Evolutionary conservation across 129 eudicot species (phyloP), one percentile per base, ranked within the genome.

Genomic region (Logfia minima): DNA sequence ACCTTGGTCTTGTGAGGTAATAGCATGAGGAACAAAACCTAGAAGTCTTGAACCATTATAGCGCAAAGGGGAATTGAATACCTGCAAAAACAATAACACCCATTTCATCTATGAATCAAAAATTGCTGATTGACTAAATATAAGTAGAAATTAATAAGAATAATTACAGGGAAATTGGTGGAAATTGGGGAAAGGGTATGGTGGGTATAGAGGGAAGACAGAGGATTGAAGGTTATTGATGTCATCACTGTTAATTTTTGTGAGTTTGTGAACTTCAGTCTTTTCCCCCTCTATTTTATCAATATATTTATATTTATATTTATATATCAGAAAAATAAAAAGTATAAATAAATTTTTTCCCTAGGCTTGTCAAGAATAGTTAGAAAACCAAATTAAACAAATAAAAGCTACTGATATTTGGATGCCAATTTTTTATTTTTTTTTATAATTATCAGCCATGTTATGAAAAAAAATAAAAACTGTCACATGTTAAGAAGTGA

Each of bases 1-100:
- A 85, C 95, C 91, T 72, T 83, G 86, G n/a, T 61, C 48, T 77
- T 81, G 81, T 31, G 75, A 43, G 16, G 95, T 80, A 79, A 78
- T 63, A 74, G 89, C 91, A 64, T 19, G 81, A 59, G 87, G 76
- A 75, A 70, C 73, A 73, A 71, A 66, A 8, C 77, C 23, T 51
- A 76, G 70, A 71, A 79, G 34, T 56, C 63, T 55, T 24, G 62
- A 22, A 21, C 77, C 66, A 71, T 72, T 68, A 41, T 19, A 28
- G 66, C 80, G 84, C 72, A 37, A 67, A n/a, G 68, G 71, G 16
- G 80, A 51, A 76, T 52, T 68, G 21, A 13, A 75, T 61, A 61
- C 78, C 86, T 86, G 82, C 71, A 79, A 67, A 5, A 29, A 34
- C 65, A 58, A 26, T n/a, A 70, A 53, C 3, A 70, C 73, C 23